A percentile compares a stretch with the other conserved stretches of the same genome.
phyloP scores from a whole-genome alignment of 371 early-diverging fungal species.

The Mucor circinelloides region DNA sequence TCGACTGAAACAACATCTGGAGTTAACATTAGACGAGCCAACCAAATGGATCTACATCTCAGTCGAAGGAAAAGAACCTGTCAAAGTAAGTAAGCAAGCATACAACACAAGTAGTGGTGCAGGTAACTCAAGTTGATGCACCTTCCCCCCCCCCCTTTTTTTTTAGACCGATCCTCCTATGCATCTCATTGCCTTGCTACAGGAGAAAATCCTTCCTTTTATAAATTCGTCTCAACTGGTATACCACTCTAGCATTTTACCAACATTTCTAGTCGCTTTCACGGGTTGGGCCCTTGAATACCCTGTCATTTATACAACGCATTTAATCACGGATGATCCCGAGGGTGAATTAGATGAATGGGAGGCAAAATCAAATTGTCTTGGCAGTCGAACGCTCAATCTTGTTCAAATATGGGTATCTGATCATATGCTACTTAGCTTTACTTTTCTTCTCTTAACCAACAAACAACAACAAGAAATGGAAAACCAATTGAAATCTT shows the following conservation, averaged over 20 bases:
- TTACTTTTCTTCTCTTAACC: slow-evolving; percentile 24
- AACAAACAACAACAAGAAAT: slow-evolving; percentile 2
- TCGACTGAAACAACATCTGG: slow-evolving; percentile 26
- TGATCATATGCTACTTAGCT: slow-evolving; percentile 33
- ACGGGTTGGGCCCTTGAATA: slow-evolving; percentile 55
- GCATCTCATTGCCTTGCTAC: slow-evolving; percentile 26
- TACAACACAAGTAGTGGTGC: background rate
- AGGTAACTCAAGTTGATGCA: background rate
- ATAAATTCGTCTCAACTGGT: background rate
- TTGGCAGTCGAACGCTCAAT: slow-evolving; percentile 29
- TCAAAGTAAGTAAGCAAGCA: slow-evolving; percentile 10
- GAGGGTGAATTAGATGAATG: slow-evolving; percentile 42
- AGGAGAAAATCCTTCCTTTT: slow-evolving; percentile 23
- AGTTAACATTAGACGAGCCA: slow-evolving; percentile 10
- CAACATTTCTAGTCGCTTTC: slow-evolving; percentile 47
- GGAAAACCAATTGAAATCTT: slow-evolving; percentile 8
- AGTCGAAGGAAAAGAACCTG: slow-evolving; percentile 24
- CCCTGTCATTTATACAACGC: slow-evolving; percentile 42
- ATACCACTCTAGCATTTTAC: slow-evolving; percentile 21
- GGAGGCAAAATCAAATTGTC: slow-evolving; percentile 39
- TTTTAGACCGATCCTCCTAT: slow-evolving; percentile 15
- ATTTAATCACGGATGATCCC: slow-evolving; percentile 18
- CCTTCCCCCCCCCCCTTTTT: background rate
- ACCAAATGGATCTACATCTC: slow-evolving; percentile 13
- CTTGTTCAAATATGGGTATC: slow-evolving; percentile 27